Base-by-base conservation (phyloP, 192 early-diverging fungal species). In the Lobosporangium transversale region DNA sequence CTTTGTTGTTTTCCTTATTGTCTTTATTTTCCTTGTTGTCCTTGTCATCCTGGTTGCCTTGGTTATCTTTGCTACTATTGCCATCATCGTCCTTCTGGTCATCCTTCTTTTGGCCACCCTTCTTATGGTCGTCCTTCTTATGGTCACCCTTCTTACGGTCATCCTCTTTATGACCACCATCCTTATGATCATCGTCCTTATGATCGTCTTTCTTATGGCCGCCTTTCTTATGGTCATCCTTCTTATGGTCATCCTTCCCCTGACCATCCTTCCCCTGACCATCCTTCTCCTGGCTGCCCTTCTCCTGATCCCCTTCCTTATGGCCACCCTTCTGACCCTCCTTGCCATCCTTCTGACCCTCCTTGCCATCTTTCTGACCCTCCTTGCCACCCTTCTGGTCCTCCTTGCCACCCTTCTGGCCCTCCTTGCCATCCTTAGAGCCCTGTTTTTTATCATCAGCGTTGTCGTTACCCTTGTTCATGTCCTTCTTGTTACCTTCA, bases 1-100 rank as follows among this genome's bases (percentile, higher is more conserved):
- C n/a, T n/a, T n/a, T n/a, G n/a, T n/a, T n/a, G 47, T 44, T 50
- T 26, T 65, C 56, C 30, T 74, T 63, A 31, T 54, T 50, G 1
- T 54, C 62, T 31, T 65, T 50, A 21, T 45, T 42, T 40, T 64
- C 32, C 26, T 44, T 21, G 14, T 31, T n/a, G 33, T 56, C 52
- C n/a, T 70, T 62, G 7, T 29, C 52, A 1, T 30, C 42, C 42
- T 62, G 52, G 49, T 68, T 59, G 4, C 17, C 36, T 2, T 42
- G 10, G 17, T 23, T 50, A n/a, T n/a, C n/a, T n/a, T n/a, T n/a
- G n/a, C n/a, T n/a, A n/a, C n/a, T n/a, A n/a, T n/a, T n/a, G n/a
- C n/a, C n/a, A n/a, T n/a, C n/a, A n/a, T n/a, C n/a, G n/a, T n/a
- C n/a, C n/a, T n/a, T n/a, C n/a, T n/a, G n/a, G n/a, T n/a, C n/a